Evolutionary conservation across 805 yeast genomes (phyloP), one percentile per base, ranked within the genome.

Genomic region (Brettanomyces nanus): DNA sequence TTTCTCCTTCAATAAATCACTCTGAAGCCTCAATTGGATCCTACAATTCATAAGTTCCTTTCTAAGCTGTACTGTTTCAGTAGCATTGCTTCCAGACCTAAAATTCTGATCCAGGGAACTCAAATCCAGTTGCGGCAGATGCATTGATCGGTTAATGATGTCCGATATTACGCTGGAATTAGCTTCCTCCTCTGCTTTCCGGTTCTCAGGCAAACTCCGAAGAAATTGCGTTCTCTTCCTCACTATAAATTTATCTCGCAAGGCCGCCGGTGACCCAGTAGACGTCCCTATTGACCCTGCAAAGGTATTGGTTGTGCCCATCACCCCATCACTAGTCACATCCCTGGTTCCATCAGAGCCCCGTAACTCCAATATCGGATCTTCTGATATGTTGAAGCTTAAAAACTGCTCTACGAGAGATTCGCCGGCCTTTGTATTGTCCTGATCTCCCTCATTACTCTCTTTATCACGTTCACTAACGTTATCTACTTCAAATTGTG

Each of bases 21-120:
- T 48, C 27, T 58, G 58, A 27, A 62, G 37, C 31, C 52, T 47
- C 19, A 62, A 35, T 38, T 62, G 65, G 19, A 62, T 51, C 41
- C 53, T 58, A 39, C 58, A 59, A 40, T 61, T 56, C 1, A 57
- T 59, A 14, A 60, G 44, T 27, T 60, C 56, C 37, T 52, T 54
- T 26, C 56, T 53, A 19, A 62, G 37, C 5, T 39, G 43, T 22
- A 49, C 57, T 6, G 56, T 40, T 19, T 59, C 61, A 7, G 9
- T 11, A 13, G n/a, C 11, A 11, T 19, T 21, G 19, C 14, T 6
- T 11, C 22, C 6, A 5, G 21, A 10, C 27, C 7, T n/a, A 10
- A n/a, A 9, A 5, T 7, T 32, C 35, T n/a, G 6, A 18, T n/a
- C 33, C 21, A 18, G 7, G 6, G 7, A 15, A 9, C 17, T n/a